Evolutionary conservation across 2,329 filamentous ascomycete genomes (phyloP).

Genomic region (Pyricularia pennisetigena): DNA sequence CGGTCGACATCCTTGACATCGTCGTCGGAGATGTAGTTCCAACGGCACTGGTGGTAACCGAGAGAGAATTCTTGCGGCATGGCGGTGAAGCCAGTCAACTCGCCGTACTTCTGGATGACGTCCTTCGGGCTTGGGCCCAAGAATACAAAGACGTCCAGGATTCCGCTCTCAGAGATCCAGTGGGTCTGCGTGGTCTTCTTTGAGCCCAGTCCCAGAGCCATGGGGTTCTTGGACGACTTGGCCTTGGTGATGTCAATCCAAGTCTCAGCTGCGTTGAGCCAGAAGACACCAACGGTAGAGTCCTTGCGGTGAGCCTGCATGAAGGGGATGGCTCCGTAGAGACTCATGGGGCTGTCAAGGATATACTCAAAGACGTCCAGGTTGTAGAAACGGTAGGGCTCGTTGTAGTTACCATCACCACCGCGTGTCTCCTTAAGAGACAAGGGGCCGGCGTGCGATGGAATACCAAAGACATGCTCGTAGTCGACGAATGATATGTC

Average conservation of each 20-base stretch:
- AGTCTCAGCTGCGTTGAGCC: constrained; percentile 94
- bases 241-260: constrained; percentile 92
- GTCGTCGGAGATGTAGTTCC: constrained; percentile 97
- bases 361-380: constrained; percentile 97
- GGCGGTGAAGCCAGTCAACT: constrained; percentile 84
- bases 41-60: constrained; percentile 93
- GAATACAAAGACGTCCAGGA: constrained; percentile 90
- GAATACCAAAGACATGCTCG: constrained; percentile 86
- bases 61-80: constrained; percentile 89
- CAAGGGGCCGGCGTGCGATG: constrained; percentile 81
- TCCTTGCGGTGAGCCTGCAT: constrained; percentile 95
- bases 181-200: constrained; percentile 80
- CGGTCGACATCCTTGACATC: constrained; percentile 95
- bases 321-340: constrained; percentile 94
- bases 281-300: constrained; percentile 92
- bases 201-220: constrained; percentile 59
- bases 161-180: constrained; percentile 89
- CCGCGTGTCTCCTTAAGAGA: constrained; percentile 87
- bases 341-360: constrained; percentile 93
- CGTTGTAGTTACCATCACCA: constrained; percentile 71
- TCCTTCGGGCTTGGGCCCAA: constrained; percentile 80
- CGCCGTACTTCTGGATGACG: constrained; percentile 71
- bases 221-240: constrained; percentile 62
- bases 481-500: constrained; percentile 92
- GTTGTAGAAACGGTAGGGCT: constrained; percentile 94